Evolutionary conservation across 495 filamentous ascomycete genomes (phyloP).

Genomic region (Penicillium turbatum): DNA sequence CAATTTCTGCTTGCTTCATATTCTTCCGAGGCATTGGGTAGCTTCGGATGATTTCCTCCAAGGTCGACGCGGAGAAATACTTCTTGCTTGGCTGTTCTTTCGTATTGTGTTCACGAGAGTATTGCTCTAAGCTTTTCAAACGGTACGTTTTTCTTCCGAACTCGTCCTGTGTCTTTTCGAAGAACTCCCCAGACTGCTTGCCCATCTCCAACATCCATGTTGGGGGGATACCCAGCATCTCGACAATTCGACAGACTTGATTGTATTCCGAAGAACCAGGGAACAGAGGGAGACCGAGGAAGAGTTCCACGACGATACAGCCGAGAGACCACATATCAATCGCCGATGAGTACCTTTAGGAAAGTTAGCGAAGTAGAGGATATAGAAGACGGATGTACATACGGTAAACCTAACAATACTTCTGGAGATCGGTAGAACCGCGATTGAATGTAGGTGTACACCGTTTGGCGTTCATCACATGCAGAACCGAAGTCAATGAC

Average conservation of each 20-base stretch:
- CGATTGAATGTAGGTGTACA: conserved; percentile 99
- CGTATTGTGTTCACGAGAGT: conserved; percentile 86
- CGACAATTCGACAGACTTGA: conserved; percentile 92
- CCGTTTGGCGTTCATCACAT: conserved; percentile 96
- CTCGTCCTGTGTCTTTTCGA: conserved; percentile 90
- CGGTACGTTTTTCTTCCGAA: conserved; percentile 87
- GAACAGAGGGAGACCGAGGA: conserved; percentile 91
- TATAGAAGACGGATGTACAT: conserved; percentile 24
- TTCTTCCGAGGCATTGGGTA: conserved; percentile 99
- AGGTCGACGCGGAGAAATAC: conserved; percentile 89
- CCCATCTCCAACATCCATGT: conserved; percentile 99
- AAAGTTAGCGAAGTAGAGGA: conserved; percentile 13
- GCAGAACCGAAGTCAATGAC: conserved; percentile 99
- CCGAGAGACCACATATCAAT: conserved; percentile 99
- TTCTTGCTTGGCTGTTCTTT: conserved; percentile 99
- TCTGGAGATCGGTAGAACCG: conserved; percentile 97
- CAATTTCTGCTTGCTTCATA: conserved; percentile 96
- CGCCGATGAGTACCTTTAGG: conserved; percentile 80
- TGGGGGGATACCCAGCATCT: conserved; percentile 95
- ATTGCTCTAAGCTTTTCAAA: conserved; percentile 95
- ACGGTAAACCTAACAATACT: conserved; percentile 86
- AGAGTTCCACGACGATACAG: conserved; percentile 97
- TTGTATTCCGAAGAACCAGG: conserved; percentile 99
- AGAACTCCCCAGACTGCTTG: conserved; percentile 96
- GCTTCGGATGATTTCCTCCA: conserved; percentile 94